A percentile compares a stretch with the other conserved stretches of the same genome.
These are phyloP conservation scores for Phoma sp. DNA, from an alignment of 2,329 filamentous ascomycete genomes.

Conservation along the genomic window DNA sequence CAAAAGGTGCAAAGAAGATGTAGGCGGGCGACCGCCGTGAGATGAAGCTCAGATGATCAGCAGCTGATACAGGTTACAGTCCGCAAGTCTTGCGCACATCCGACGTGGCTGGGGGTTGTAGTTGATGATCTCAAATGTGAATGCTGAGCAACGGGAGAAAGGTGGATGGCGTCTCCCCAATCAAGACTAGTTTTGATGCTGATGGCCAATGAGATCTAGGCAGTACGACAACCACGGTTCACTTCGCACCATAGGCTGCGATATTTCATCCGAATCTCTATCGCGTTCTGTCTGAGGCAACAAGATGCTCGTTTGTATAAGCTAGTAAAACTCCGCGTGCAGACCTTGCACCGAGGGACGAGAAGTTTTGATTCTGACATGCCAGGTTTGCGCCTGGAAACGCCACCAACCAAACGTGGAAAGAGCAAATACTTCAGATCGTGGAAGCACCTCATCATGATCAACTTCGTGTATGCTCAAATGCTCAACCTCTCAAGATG, in stretches of 20 bases:
- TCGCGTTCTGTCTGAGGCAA: too few relatives aligned
- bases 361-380: background rate
- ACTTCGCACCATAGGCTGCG: constrained; percentile 5
- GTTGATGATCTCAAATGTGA: constrained; percentile 26
- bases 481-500: background rate
- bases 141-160: too few relatives aligned
- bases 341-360: too few relatives aligned
- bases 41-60: constrained; percentile 2
- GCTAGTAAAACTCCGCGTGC: too few relatives aligned
- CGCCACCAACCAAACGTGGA: constrained; percentile 25
- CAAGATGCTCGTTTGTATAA: too few relatives aligned
- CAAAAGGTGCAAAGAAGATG: constrained; percentile 20
- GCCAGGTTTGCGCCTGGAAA: constrained; percentile 17
- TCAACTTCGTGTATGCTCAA: background rate
- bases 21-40: constrained; percentile 4
- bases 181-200: constrained; percentile 5
- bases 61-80: background rate
- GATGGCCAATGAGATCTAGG: constrained; percentile 9
- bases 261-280: too few relatives aligned
- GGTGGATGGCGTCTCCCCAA: constrained; percentile 3
- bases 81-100: constrained; percentile 11
- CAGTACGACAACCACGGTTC: constrained; percentile 12
- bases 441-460: constrained; percentile 7
- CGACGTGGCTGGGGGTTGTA: constrained; percentile 29
- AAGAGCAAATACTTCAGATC: constrained; percentile 18